These are phyloP conservation scores for Cydonia oblonga DNA, from an alignment of 331 rosid species.

Conservation along the genomic window DNA sequence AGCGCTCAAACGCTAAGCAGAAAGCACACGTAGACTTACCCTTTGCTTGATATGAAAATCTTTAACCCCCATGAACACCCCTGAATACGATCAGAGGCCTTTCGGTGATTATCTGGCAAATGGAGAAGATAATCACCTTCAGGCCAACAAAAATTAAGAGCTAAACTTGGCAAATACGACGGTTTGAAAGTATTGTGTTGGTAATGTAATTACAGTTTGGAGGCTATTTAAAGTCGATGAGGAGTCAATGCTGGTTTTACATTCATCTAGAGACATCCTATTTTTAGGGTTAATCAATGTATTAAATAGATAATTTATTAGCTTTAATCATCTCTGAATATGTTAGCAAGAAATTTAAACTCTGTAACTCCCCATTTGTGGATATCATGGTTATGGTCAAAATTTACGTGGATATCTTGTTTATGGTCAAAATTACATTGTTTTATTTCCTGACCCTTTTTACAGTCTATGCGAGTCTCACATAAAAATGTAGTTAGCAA, in stretches of 20 bases:
- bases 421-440: too few relatives aligned
- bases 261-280: neutral
- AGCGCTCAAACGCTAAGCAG: neutral
- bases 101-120: neutral
- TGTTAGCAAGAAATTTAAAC: constrained; percentile 16
- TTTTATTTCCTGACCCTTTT: too few relatives aligned
- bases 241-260: neutral
- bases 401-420: too few relatives aligned
- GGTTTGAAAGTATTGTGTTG: neutral
- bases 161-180: neutral
- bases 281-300: constrained; percentile 1
- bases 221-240: constrained; percentile 8
- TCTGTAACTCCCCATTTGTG: constrained; percentile 12
- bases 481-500: too few relatives aligned
- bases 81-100: neutral
- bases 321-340: constrained; percentile 15
- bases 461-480: neutral
- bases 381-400: neutral
- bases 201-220: neutral
- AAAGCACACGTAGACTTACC: constrained; percentile 17
- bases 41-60: constrained; percentile 53
- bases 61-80: constrained; percentile 31
- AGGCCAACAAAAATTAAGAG: neutral
- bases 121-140: constrained; percentile 9
- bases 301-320: constrained; percentile 25